Evolutionary conservation across 345 rosid species (phyloP), one percentile per base, ranked within the genome.

Genomic region (Heritiera fomes): DNA sequence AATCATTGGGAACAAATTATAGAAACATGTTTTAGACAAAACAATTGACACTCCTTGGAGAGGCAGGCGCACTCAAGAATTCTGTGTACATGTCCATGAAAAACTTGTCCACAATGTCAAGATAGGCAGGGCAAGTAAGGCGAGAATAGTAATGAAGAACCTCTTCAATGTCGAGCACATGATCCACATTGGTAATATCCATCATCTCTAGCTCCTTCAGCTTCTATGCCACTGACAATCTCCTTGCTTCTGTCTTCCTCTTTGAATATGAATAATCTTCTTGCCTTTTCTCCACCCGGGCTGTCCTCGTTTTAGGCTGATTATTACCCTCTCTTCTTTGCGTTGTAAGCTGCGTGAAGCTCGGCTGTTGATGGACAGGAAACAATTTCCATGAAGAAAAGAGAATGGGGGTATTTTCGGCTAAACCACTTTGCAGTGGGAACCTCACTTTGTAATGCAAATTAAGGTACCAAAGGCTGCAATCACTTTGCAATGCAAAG

Each of bases 71-170:
- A 6, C 78, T 86, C 7, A 69, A 76, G 55, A 89, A 76, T 20
- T 94, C 98, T 14, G 86, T 81, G 59, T 86, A 90, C 32, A 94
- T 83, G 14, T 94, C 93, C 82, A 87, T 78, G 90, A 94, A 92
- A 80, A 92, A 90, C 76, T 82, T 84, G 64, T 94, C 98, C 30
- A 91, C 88, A 55, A 94, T 89, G 58, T 89, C 94, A 18, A 87
- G 63, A 83, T 90, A 94, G 55, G 89, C 88, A 46, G 92, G 88
- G n/a, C 90, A 94, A 8, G 89, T 88, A 18, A 94, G 90, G 40
- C 92, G 86, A 50, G 97, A 91, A 83, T 94, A 94, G 82, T 89
- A 94, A 77, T 91, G 87, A 3, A 91, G 83, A 77, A 94, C 88
- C 84, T 94, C 94, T 83, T 90, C 90, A 8, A 94, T 79, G 85